These are phyloP conservation scores for Cyclostephanos tholiformis DNA, from an alignment of 108 stramenopile genomes.

Conservation along the genomic window DNA sequence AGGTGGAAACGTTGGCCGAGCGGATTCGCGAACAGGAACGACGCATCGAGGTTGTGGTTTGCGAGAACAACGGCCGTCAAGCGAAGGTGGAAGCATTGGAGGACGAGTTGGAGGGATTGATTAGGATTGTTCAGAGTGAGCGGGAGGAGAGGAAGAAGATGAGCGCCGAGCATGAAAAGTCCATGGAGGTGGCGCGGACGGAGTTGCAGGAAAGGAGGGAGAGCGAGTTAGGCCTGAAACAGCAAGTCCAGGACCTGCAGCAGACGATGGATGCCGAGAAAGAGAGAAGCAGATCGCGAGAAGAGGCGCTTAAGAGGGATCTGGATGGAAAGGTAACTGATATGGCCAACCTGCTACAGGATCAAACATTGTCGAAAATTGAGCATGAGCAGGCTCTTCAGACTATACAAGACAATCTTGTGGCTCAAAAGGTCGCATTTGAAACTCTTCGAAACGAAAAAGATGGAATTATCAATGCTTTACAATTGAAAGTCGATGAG, in stretches of 20 bases:
- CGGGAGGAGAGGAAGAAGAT: conserved; percentile 12
- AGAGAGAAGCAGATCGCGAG: not conserved
- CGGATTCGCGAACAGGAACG: conserved; percentile 14
- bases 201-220: not conserved
- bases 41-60: conserved; percentile 4
- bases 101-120: conserved; percentile 8
- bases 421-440: not conserved
- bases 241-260: not conserved
- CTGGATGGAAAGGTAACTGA: not conserved
- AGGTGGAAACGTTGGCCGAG: conserved; percentile 1
- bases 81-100: conserved; percentile 7
- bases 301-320: not conserved
- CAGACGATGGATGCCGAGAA: not conserved
- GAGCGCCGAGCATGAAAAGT: not conserved
- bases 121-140: not conserved
- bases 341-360: conserved; percentile 7
- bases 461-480: not conserved
- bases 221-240: conserved; percentile 6
- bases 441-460: not conserved
- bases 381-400: conserved; percentile 11
- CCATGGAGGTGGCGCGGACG: not conserved
- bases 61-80: not conserved
- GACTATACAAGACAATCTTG: not conserved
- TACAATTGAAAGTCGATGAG: not conserved
- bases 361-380: conserved; percentile 4